These are phyloP conservation scores for Pholiota conissans DNA, from an alignment of 768 basidiomycete genomes.

Conservation along the genomic window DNA sequence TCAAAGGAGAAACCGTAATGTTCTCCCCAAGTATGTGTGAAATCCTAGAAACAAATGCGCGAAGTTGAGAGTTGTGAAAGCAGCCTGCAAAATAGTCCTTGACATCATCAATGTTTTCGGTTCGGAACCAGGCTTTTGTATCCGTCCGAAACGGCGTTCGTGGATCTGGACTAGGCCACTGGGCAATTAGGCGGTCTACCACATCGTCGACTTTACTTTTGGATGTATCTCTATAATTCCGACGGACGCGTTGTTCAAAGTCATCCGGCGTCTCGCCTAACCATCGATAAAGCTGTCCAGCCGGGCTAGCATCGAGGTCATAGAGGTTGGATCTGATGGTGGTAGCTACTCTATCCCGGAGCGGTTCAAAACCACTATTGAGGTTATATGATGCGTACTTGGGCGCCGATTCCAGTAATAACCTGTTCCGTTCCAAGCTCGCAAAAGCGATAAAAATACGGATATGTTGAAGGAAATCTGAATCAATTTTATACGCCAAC, in stretches of 20 bases:
- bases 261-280: not conserved
- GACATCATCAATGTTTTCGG: constrained; percentile 8
- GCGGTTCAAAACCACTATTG: constrained; percentile 17
- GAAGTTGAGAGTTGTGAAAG: constrained; percentile 14
- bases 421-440: constrained; percentile 11
- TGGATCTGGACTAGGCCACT: constrained; percentile 16
- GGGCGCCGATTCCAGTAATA: constrained; percentile 17
- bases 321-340: constrained; percentile 4
- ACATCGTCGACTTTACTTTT: not conserved
- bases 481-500: constrained; percentile 11
- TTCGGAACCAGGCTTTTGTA: constrained; percentile 9
- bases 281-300: not conserved
- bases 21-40: not conserved
- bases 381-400: constrained; percentile 18
- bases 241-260: not conserved
- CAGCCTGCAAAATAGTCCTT: constrained; percentile 15
- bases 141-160: not conserved
- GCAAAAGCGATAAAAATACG: constrained; percentile 33
- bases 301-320: constrained; percentile 6
- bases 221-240: constrained; percentile 1
- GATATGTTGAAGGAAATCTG: constrained; percentile 15
- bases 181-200: constrained; percentile 9
- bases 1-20: not conserved
- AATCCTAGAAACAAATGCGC: constrained; percentile 1
- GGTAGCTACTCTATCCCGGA: not conserved